phyloP scores from a whole-genome alignment of 495 filamentous ascomycete genomes.

The Aspergillus sparsus region DNA sequence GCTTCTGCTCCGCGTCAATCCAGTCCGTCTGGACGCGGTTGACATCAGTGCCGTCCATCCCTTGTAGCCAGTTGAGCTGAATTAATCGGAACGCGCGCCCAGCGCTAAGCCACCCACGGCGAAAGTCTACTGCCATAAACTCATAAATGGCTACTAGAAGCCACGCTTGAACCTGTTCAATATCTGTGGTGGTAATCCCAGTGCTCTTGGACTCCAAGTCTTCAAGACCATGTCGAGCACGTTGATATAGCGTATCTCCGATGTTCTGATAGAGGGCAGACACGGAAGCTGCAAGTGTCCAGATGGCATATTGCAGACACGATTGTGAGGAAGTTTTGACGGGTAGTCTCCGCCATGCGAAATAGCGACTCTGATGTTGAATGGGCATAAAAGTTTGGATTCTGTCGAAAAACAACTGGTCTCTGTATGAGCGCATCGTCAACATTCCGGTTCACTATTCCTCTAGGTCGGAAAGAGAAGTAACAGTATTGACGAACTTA shows the following conservation, averaged over 20 bases:
- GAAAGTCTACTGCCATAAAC: constrained; percentile 39
- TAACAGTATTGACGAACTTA: background rate
- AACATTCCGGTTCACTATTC: background rate
- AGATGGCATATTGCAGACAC: constrained; percentile 54
- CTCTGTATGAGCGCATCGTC: constrained; percentile 15
- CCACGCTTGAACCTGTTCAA: constrained; percentile 52
- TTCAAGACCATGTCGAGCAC: constrained; percentile 43
- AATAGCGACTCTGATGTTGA: constrained; percentile 40
- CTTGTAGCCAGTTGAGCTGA: constrained; percentile 45
- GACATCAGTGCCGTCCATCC: constrained; percentile 35
- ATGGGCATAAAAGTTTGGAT: constrained; percentile 51
- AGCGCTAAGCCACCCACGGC: constrained; percentile 47
- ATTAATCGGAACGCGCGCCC: constrained; percentile 51
- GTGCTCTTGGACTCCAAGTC: background rate
- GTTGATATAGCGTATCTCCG: constrained; percentile 42
- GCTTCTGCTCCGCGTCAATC: constrained; percentile 41
- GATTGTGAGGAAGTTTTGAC: constrained; percentile 26
- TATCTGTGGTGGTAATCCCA: background rate
- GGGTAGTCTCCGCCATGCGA: constrained; percentile 18
- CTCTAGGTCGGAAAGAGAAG: background rate
- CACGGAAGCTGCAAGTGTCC: constrained; percentile 49
- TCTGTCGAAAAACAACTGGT: constrained; percentile 56
- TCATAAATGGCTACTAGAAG: constrained; percentile 51
- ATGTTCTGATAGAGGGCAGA: constrained; percentile 49
- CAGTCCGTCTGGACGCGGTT: constrained; percentile 3